Percentiles rank a stretch among this genome's conserved stretches.
Conservation (phyloP, 73 alveolate species). For the Tetrahymena elliotti region DNA sequence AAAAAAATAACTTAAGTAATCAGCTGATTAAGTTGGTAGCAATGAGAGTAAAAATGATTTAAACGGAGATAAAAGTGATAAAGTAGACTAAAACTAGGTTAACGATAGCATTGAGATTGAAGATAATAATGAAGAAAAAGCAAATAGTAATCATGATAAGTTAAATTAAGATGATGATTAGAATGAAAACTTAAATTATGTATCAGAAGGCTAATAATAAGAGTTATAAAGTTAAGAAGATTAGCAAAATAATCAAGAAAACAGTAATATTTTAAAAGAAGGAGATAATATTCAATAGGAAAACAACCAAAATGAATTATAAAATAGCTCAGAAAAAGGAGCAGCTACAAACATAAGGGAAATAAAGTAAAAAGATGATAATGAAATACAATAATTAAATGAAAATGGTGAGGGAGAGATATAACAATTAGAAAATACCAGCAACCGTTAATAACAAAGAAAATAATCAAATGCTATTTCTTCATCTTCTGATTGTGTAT, state of each 20-base stretch:
- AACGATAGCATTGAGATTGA: neutral
- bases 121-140: neutral
- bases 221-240: neutral
- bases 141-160: neutral
- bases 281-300: neutral
- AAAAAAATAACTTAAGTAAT: too few species aligned
- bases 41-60: neutral
- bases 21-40: neutral
- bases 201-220: neutral
- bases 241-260: neutral
- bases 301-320: neutral
- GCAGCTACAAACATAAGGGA: neutral
- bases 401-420: neutral
- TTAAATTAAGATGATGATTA: neutral
- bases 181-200: neutral
- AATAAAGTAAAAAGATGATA: neutral
- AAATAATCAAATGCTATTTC: neutral
- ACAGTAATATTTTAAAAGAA: neutral
- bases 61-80: neutral
- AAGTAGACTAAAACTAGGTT: neutral
- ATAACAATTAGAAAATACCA: neutral
- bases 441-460: neutral
- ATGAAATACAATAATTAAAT: too few species aligned
- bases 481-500: neutral
- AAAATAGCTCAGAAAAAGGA: neutral